These are phyloP conservation scores for Ustilago vetiveriae DNA, from an alignment of 1,284 basidiomycete genomes.

Conservation along the genomic window DNA sequence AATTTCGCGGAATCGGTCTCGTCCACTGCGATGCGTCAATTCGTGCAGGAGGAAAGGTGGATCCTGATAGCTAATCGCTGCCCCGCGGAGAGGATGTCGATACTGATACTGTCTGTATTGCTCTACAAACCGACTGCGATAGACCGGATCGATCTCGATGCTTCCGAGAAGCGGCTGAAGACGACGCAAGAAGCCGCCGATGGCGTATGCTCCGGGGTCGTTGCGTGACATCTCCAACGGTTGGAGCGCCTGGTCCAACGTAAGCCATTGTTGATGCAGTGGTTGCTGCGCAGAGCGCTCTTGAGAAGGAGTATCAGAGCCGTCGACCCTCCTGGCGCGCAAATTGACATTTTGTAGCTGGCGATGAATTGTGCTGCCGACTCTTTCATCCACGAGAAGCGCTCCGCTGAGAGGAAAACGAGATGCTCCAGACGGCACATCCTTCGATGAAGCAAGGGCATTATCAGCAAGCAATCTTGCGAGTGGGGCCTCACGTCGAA, in stretches of 20 bases:
- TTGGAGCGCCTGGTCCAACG: not conserved
- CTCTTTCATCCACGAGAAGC: too few relatives aligned
- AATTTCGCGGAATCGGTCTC: slow-evolving; percentile 1
- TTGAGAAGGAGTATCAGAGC: not conserved
- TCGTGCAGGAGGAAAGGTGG: not conserved
- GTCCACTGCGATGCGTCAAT: not conserved
- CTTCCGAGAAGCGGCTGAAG: not conserved
- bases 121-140: not conserved
- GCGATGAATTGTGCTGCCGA: too few relatives aligned
- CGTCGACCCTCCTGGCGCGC: not conserved
- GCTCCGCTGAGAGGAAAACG: too few relatives aligned
- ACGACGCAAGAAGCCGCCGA: slow-evolving; percentile 5
- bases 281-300: not conserved
- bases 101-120: not conserved
- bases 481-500: slow-evolving; percentile 14
- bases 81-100: not conserved
- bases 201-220: not conserved
- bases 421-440: too few relatives aligned
- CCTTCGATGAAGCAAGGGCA: too few relatives aligned
- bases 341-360: too few relatives aligned
- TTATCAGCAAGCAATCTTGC: too few relatives aligned
- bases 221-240: not conserved
- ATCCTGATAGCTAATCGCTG: not conserved
- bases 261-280: not conserved
- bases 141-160: not conserved